Base-by-base conservation (phyloP, 331 rosid species). In the Saraca asoca region DNA sequence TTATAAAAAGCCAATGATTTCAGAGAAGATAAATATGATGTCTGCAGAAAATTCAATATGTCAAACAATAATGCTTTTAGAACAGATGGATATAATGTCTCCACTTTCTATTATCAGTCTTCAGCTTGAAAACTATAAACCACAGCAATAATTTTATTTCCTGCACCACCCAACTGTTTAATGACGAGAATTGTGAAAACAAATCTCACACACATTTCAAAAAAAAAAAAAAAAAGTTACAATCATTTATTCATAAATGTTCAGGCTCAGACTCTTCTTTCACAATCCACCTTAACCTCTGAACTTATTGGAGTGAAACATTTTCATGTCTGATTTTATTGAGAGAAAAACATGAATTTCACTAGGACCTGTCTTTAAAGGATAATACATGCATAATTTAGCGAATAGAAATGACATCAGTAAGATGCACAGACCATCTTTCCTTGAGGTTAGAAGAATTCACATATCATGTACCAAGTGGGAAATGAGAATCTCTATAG, bases 401-500 rank as follows among this genome's bases (percentile, higher is more conserved):
- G 46, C 58, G 10, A 59, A 18, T 35, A 16, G 55, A 65, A 41
- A 59, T 43, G 38, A 69, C 2, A 52, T 20, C 41, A 66, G 37
- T 16, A 66, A 60, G 52, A 34, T 54, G 11, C 20, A 31, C 51
- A 73, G 44, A 51, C 29, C 55, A 46, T 33, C 46, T 64, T 64
- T 68, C 71, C 43, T 67, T 34, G 60, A 45, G 70, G 71, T 66
- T 15, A 72, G 79, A 75, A 75, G 61, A 78, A 78, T 79, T 70
- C 84, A 78, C 81, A 57, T 69, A 70, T 73, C 48, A 45, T 46
- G 50, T 44, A 71, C 72, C 57, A 78, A 69, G 75, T 61, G 66
- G 72, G 80, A 78, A 69, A 75, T 61, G 66, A 69, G 80, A 64
- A 76, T 62, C 82, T 66, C 75, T 69, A 58, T 37, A 76, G 82